Base-by-base conservation (phyloP, 495 filamentous ascomycete species). In the Penicillium robsamsonii region DNA sequence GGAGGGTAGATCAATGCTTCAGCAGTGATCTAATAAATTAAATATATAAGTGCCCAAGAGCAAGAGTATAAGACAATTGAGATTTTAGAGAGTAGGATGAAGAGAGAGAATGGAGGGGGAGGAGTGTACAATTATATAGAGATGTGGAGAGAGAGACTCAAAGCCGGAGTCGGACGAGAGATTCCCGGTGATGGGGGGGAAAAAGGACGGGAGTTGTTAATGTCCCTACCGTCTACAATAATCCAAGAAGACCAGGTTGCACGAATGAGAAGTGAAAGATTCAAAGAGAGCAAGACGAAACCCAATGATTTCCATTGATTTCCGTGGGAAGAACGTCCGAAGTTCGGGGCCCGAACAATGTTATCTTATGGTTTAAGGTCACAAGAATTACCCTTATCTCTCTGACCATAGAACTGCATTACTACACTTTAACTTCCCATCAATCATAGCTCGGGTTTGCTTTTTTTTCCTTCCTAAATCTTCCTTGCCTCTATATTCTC, bases 351-450 rank as follows among this genome's bases (percentile, higher is more conserved):
- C 46, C 20, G 50, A 9, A 7, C 15, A 44, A 55, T 66, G 57
- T 75, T 74, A 72, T 66, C 69, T 69, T 66, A 74, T 74, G 57
- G 40, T 58, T 72, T 75, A 59, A 67, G 64, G 72, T 75, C 72
- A 75, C 71, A 74, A 24, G 65, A 62, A 58, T 71, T 71, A 29
- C 30, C 53, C 63, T 75, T 75, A 73, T 75, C 70, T 70, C 41
- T 59, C 25, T 13, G 15, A 24, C 44, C 29, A 35, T 46, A 31
- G 40, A 54, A 20, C 11, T 24, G 1, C 31, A 46, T 53, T 15
- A 53, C 52, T 46, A 11, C 17, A 29, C 31, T 22, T 27, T 17
- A 55, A 30, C 38, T 38, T 27, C 6, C 17, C 41, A 4, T 40
- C 50, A 52, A 52, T 52, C 50, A 52, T 2, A 46, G 22, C n/a